A percentile compares a stretch with the other conserved stretches of the same genome.
Evolutionary conservation across 306 rosid species (phyloP).

Genomic region (Prunus armeniaca): DNA sequence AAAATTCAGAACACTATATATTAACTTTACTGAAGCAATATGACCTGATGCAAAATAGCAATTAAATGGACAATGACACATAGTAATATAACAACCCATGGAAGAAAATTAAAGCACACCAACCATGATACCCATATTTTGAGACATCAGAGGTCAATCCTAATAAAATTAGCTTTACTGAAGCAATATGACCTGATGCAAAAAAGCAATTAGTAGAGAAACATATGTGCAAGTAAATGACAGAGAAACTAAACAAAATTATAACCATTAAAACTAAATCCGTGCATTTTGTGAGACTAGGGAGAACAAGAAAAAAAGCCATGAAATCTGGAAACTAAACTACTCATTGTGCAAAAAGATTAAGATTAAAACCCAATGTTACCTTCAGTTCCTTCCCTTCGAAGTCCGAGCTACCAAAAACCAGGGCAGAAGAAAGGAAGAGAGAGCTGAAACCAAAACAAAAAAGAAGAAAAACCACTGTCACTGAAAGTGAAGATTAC

Average conservation of each 20-base stretch:
- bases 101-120: conserved; percentile 7
- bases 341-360: neutral
- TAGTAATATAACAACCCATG: neutral
- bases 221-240: conserved; percentile 11
- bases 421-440: conserved; percentile 10
- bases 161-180: no score
- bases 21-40: neutral
- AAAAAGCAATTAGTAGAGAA: conserved; percentile 3
- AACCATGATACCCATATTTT: neutral
- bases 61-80: conserved; percentile 3
- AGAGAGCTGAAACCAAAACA: conserved; percentile 11
- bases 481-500: conserved; percentile 14
- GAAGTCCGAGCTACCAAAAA: conserved; percentile 9
- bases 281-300: neutral
- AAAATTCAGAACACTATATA: neutral
- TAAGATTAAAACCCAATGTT: neutral
- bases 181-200: no score
- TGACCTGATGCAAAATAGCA: neutral
- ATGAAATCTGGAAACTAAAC: neutral
- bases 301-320: neutral
- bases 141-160: no score
- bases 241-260: no score
- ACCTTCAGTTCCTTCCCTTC: conserved; percentile 21
- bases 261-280: neutral
- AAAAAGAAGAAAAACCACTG: conserved; percentile 1